Conservation (phyloP, 2,329 filamentous ascomycete genomes). For the Aspergillus pseudotamarii region DNA sequence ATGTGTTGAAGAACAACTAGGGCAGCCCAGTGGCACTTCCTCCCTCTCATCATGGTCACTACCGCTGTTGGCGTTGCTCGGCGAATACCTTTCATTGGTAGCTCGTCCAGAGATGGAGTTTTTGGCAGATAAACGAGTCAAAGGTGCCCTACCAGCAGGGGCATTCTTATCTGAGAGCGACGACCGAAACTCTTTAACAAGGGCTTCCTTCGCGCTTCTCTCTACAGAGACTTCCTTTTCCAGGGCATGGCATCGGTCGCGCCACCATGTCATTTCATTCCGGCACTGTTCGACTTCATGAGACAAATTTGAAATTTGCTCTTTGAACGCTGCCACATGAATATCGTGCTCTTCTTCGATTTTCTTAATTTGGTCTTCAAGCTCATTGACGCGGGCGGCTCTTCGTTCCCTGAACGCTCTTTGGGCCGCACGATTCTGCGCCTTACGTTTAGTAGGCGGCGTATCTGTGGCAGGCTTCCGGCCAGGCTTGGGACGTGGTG, state of each 20-base stretch:
- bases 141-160: constrained; percentile 41
- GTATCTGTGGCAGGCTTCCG: constrained; percentile 93
- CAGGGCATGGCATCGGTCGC: constrained; percentile 60
- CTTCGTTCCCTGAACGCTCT: constrained; percentile 86
- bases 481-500: constrained; percentile 83
- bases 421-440: constrained; percentile 91
- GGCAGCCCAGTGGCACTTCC: constrained; percentile 61
- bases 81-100: constrained; percentile 4
- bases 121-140: constrained; percentile 25
- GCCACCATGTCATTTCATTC: constrained; percentile 51
- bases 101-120: constrained; percentile 5
- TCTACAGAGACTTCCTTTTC: constrained; percentile 61
- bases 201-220: constrained; percentile 46
- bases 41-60: constrained; percentile 26
- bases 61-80: constrained; percentile 7
- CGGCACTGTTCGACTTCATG: constrained; percentile 68
- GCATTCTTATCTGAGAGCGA: constrained; percentile 29
- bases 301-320: constrained; percentile 60
- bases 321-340: constrained; percentile 54
- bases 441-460: constrained; percentile 88
- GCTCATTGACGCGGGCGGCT: constrained; percentile 77
- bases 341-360: constrained; percentile 51
- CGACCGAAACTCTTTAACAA: constrained; percentile 45
- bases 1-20: constrained; percentile 63
- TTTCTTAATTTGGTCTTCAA: constrained; percentile 55